phyloP scores from a whole-genome alignment of 2,329 filamentous ascomycete species.

The Ascochyta rabiei region DNA sequence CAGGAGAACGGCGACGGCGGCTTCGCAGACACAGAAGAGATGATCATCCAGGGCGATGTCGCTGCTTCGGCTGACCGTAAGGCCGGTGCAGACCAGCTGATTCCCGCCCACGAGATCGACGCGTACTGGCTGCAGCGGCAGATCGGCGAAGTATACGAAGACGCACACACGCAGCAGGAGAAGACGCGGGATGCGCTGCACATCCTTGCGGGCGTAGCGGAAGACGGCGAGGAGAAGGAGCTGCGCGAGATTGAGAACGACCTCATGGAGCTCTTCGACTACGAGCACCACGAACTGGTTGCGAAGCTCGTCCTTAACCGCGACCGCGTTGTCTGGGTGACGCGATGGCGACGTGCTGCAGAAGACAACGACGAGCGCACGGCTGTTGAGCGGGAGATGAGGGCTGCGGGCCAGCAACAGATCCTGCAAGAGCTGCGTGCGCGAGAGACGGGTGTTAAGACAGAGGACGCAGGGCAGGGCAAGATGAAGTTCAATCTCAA shows the following conservation, averaged over 20 bases:
- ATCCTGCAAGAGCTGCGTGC: slow-evolving; percentile 89
- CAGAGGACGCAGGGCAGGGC: slow-evolving; percentile 64
- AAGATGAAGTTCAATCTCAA: slow-evolving; percentile 85
- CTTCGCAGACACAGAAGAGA: slow-evolving; percentile 69
- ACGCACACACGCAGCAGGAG: slow-evolving; percentile 90
- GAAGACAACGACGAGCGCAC: slow-evolving; percentile 74
- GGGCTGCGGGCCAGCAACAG: slow-evolving; percentile 80
- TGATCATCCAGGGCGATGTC: slow-evolving; percentile 78
- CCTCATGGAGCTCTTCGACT: slow-evolving; percentile 97
- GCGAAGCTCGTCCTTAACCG: slow-evolving; percentile 89
- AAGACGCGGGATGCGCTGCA: slow-evolving; percentile 86
- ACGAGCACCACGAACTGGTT: slow-evolving; percentile 92
- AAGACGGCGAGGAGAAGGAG: slow-evolving; percentile 80
- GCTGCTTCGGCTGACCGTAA: slow-evolving; percentile 48
- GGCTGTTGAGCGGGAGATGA: slow-evolving; percentile 87
- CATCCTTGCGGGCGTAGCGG: slow-evolving; percentile 78
- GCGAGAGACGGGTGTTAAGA: slow-evolving; percentile 65
- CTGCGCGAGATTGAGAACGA: slow-evolving; percentile 97
- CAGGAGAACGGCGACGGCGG: slow-evolving; percentile 57
- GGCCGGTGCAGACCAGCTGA: slow-evolving; percentile 59
- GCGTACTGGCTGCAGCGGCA: slow-evolving; percentile 97
- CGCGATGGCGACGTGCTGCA: slow-evolving; percentile 80
- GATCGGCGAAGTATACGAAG: slow-evolving; percentile 84
- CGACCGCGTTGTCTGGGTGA: slow-evolving; percentile 95
- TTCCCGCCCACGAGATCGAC: slow-evolving; percentile 89